Base-by-base conservation (phyloP, 139 green algal genomes). In the Choricystis sp. region DNA sequence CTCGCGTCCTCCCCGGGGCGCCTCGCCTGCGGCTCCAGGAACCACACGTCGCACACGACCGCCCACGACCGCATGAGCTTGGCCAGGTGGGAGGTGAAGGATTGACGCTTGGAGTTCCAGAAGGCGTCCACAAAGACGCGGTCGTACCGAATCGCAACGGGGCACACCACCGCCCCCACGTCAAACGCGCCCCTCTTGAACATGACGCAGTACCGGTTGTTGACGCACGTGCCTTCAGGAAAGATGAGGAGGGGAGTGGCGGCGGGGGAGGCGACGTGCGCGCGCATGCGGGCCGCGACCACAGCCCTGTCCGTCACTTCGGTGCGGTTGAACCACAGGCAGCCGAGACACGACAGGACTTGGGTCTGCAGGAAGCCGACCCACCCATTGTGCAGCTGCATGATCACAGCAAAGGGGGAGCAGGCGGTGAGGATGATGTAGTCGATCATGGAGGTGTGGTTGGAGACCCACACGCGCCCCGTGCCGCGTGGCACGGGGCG, bases 81-180 rank as follows among this genome's bases (percentile, higher is more conserved):
- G 27, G 89, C 72, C 61, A 98, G 71, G 69, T 98, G 89, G 26
- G 75, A 72, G 21, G 85, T 88, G 78, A 97, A 96, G n/a, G 89
- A 90, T 79, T 95, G 82, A 2, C 74, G 63, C 63, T 79, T 81
- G 66, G 72, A 86, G 76, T 97, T 97, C 92, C 92, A 98, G 69
- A 98, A 99, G 14, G 92, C 92, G 58, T 99, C 93, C 40, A 98
- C 93, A 69, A 99, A 99, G 16, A 95, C 94, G 70, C 97, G 98
- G 85, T 99, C 97, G 86, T 99, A 99, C 81, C 96, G 96, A 74
- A 98, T 96, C 61, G 92, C 92, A 0, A 98, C 71, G 0, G 92
- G 92, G 82, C 82, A 91, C n/a, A 90, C 81, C 1, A 70, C 77
- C 52, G 72, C 73, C 19, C 66, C 66, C 64, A 99, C 70, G 68